These are phyloP conservation scores for Chlamydomonas eustigma DNA, from an alignment of 139 green algal genomes.

Conservation along the genomic window DNA sequence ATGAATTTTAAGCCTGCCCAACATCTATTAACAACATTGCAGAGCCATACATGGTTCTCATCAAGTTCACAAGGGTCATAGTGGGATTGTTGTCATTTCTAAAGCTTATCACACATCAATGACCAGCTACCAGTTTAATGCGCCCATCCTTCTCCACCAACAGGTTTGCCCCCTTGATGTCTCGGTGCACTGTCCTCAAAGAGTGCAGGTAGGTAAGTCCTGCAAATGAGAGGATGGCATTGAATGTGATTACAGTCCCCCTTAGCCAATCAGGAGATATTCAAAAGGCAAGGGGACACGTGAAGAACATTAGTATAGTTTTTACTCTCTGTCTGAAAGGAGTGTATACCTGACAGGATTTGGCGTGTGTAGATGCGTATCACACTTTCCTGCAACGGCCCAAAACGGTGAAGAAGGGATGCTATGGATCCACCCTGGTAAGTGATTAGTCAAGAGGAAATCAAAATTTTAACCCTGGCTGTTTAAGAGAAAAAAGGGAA, in stretches of 20 bases:
- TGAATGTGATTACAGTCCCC: too few species aligned
- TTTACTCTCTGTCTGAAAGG: too few species aligned
- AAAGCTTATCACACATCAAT: too few species aligned
- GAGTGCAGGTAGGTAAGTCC: constrained; percentile 83
- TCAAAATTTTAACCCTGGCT: background rate
- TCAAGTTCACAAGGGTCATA: too few species aligned
- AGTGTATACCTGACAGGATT: constrained; percentile 55
- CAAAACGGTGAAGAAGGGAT: constrained; percentile 76
- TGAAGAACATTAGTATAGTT: too few species aligned
- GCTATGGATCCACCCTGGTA: constrained; percentile 3
- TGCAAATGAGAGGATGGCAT: background rate
- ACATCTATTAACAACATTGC: too few species aligned
- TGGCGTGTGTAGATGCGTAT: constrained; percentile 64
- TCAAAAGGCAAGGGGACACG: too few species aligned
- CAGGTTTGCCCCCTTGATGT: constrained; percentile 71
- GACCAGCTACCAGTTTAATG: constrained; percentile 54
- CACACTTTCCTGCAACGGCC: constrained; percentile 44
- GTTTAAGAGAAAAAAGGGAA: too few species aligned
- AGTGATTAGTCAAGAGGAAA: background rate
- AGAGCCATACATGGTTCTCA: too few species aligned
- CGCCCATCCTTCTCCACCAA: constrained; percentile 56
- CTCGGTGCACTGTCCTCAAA: constrained; percentile 76
- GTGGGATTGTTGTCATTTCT: too few species aligned
- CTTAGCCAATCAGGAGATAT: too few species aligned
- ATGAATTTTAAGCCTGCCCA: too few species aligned